Base-by-base conservation (phyloP, 2,329 filamentous ascomycete genomes). In the Ambrosiella beaveri region DNA sequence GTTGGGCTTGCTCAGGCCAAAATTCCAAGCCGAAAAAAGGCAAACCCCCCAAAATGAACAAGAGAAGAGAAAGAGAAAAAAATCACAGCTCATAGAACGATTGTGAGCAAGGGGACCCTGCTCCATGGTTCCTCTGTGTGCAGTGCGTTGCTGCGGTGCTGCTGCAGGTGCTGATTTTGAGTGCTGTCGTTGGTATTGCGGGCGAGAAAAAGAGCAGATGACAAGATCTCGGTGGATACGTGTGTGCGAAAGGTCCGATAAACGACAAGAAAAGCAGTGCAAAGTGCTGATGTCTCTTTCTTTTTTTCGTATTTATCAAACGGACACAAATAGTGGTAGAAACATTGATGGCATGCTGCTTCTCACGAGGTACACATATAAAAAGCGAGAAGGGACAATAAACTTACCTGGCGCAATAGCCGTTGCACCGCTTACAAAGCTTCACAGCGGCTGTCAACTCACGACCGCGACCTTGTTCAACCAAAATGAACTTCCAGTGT, bases 381-480 rank as follows among this genome's bases (percentile, higher is more conserved):
- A 55, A 45, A 49, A 55, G 52, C 58, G 45, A 44, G 56, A 15
- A 60, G 44, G 56, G 51, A 59, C 36, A 61, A 57, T 60, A 59
- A 61, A 73, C 72, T 66, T 82, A 94, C 84, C 82, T 93, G 65
- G 93, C 90, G 73, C 90, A 95, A 73, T 93, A 98, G 66, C 83
- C 80, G 66, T 77, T 80, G 73, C 93, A 98, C 70, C 88, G 84
- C 74, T 94, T 97, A 78, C 93, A 98, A 64, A 84, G 83, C 75
- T 98, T 97, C 65, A 95, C 89, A 62, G 88, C 91, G 71, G 89
- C 93, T 61, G 91, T 97, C 68, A 96, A 78, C 71, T 97, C 93
- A 72, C 96, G 96, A 65, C 88, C 86, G 65, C 90, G 86, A 64
- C 88, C 88, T 65, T 91, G 85, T 74, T 98, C 93, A 62, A 97